Evolutionary conservation across 179 eudicot species (phyloP).

Genomic region (Silene vulgaris): DNA sequence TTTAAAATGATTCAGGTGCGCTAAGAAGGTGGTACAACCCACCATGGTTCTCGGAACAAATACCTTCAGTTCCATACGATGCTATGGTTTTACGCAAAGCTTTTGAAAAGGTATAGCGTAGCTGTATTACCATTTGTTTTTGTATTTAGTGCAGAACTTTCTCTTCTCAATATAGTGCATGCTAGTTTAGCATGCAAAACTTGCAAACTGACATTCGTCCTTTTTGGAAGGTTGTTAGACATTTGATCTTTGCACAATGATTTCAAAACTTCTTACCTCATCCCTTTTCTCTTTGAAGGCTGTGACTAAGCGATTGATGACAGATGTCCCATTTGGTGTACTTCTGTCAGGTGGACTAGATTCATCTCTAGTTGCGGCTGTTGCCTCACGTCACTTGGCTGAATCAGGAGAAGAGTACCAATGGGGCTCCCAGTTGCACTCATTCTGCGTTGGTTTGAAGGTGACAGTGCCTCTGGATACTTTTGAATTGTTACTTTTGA

Average conservation of each 20-base stretch:
- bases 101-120: constrained; percentile 49
- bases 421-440: constrained; percentile 90
- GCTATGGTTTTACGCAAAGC: constrained; percentile 64
- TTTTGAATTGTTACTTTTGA: background rate
- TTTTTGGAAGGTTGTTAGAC: background rate
- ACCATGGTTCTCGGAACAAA: constrained; percentile 66
- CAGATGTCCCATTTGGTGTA: constrained; percentile 98
- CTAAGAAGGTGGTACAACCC: constrained; percentile 93
- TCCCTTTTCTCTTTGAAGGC: constrained; percentile 10
- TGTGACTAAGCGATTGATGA: constrained; percentile 74
- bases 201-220: background rate
- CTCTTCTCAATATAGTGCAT: background rate
- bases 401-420: constrained; percentile 72
- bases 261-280: background rate
- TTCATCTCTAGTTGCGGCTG: constrained; percentile 95
- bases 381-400: constrained; percentile 78
- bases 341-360: constrained; percentile 95
- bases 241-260: constrained; percentile 2
- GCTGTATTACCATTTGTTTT: background rate
- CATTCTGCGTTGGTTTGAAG: constrained; percentile 92
- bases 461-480: constrained; percentile 27
- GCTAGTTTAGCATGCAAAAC: background rate
- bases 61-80: constrained; percentile 79
- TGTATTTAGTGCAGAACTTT: background rate
- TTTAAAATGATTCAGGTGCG: constrained; percentile 39